Percentiles rank a stretch among this genome's conserved stretches.
phyloP scores from a whole-genome alignment of 768 basidiomycete species.

The Cubamyces lactineus region DNA sequence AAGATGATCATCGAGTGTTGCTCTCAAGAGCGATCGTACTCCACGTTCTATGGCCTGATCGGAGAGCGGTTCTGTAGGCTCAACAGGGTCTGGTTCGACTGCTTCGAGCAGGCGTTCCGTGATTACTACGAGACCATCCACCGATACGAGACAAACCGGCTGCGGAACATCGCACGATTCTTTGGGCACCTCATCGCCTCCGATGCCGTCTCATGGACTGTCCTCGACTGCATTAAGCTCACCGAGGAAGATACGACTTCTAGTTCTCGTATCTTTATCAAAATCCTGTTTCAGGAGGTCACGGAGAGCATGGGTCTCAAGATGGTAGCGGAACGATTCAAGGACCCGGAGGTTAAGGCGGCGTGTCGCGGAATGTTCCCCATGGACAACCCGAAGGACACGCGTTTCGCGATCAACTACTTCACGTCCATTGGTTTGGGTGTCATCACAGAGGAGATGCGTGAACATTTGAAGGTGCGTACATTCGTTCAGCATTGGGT shows the following conservation, averaged over 20 bases:
- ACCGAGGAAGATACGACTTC: constrained; percentile 98
- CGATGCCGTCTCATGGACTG: constrained; percentile 90
- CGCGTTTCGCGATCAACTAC: constrained; percentile 96
- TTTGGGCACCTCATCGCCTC: constrained; percentile 90
- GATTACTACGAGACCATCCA: constrained; percentile 97
- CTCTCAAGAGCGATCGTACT: constrained; percentile 98
- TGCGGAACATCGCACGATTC: constrained; percentile 96
- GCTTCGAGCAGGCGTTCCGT: constrained; percentile 82
- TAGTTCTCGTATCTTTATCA: constrained; percentile 94
- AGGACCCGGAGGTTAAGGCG: constrained; percentile 77
- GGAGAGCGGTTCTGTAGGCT: constrained; percentile 97
- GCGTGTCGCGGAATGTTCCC: constrained; percentile 91
- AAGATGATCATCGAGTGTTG: constrained; percentile 99
- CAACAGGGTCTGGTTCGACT: constrained; percentile 92
- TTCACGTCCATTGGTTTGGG: constrained; percentile 96
- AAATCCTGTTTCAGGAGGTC: constrained; percentile 95
- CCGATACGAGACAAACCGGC: constrained; percentile 96
- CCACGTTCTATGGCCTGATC: constrained; percentile 94
- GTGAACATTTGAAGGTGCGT: constrained; percentile 88
- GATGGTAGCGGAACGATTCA: constrained; percentile 84
- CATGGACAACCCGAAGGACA: constrained; percentile 94
- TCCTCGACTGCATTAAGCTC: constrained; percentile 82
- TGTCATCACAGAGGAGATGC: constrained; percentile 91
- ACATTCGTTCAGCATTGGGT: not conserved
- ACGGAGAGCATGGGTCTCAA: constrained; percentile 93